Base-by-base conservation (phyloP, 495 filamentous ascomycete genomes). In the Acidomyces sp. region DNA sequence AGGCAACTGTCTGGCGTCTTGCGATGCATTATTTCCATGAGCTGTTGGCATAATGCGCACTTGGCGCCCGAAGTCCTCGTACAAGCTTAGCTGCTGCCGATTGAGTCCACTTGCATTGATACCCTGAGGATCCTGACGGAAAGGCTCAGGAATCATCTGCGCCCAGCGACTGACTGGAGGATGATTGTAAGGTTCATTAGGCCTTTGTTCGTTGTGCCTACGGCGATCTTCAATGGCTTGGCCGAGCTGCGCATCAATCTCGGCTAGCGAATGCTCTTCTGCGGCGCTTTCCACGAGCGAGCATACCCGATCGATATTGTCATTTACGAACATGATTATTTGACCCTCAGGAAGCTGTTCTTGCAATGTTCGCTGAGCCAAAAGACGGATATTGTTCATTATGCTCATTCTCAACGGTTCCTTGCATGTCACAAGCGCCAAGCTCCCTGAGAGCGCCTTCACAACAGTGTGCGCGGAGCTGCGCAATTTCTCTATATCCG, bases 311-410 rank as follows among this genome's bases (percentile, higher is more conserved):
- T 99, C 90, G 21, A 96, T 68, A 58, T 99, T 99, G 41, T 93
- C 90, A 55, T 96, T 96, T 45, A 96, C 87, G 57, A 92, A 95
- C 81, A 96, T 93, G 43, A 94, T 69, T 40, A 96, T 87, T 35
- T 75, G 62, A 15, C 86, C 86, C 55, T 99, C 92, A 1, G 86
- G 82, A 17, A 85, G 65, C 51, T 82, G 77, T 22, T 93, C 84
- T 0, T 68, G 70, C 22, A 71, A 62, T n/a, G 73, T 70, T 25
- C 70, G 62, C 43, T 70, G 63, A 7, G 84, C 77, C 54, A 87
- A 68, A 17, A 66, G 60, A n/a, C 92, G 80, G 49, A 99, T 81
- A 55, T 95, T 92, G 60, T 95, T 96, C 24, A 75, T 81, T 65
- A 96, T 95, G 64, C 88, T 95, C 59, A 87, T 85, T 43, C 87